Conservation (phyloP, 305 asterid species). For the Galium porrigens region DNA sequence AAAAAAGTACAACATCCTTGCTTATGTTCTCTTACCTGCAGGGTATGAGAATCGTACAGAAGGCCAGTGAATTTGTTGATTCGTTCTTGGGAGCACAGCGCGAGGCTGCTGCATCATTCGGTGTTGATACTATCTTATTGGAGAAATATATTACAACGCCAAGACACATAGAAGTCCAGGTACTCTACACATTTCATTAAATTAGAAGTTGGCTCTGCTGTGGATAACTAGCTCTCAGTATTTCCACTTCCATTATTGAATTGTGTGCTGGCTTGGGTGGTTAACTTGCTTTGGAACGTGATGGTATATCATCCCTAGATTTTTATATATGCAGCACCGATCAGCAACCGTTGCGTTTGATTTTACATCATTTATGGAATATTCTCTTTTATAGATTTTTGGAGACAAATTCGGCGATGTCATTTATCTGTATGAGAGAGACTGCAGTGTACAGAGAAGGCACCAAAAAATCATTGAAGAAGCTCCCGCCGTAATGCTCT, state of each 20-base stretch:
- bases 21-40: slow-evolving; percentile 18
- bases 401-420: slow-evolving; percentile 82
- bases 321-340: not conserved
- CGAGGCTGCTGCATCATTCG: slow-evolving; percentile 98
- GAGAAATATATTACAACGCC: slow-evolving; percentile 92
- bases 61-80: slow-evolving; percentile 62
- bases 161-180: slow-evolving; percentile 97
- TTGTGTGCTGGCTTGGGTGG: not conserved
- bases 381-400: slow-evolving; percentile 43
- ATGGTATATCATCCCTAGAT: not conserved
- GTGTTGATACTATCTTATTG: slow-evolving; percentile 64
- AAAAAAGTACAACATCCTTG: not conserved
- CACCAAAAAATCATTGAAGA: slow-evolving; percentile 98
- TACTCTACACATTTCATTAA: slow-evolving; percentile 17
- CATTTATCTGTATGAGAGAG: slow-evolving; percentile 88
- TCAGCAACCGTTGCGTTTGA: not conserved
- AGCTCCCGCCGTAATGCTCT: slow-evolving; percentile 86
- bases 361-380: slow-evolving; percentile 8
- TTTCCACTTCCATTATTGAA: not conserved
- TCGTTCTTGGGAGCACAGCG: slow-evolving; percentile 90
- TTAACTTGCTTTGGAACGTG: not conserved
- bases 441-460: slow-evolving; percentile 95
- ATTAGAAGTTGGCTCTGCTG: not conserved
- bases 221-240: not conserved
- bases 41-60: slow-evolving; percentile 95